These are phyloP conservation scores for Pelargonium nanum DNA, from an alignment of 345 rosid genomes.

Conservation along the genomic window DNA sequence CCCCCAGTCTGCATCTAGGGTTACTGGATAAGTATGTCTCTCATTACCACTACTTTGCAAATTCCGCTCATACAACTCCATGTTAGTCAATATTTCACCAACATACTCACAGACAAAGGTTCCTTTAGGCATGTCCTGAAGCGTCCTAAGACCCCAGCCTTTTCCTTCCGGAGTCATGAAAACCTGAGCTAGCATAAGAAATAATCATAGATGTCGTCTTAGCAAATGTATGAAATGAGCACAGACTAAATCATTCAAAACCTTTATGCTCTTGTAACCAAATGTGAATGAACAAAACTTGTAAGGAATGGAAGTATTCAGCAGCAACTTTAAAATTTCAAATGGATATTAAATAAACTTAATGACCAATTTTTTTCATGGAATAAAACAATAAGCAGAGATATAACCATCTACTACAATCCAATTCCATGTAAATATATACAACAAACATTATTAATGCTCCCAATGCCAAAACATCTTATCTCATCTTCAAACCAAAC, in stretches of 20 bases:
- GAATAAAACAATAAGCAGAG: background rate
- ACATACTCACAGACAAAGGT: slow-evolving; percentile 78
- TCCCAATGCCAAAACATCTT: background rate
- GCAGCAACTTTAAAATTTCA: background rate
- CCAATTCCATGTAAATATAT: no score
- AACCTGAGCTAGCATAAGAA: slow-evolving; percentile 30
- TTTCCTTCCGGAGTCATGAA: slow-evolving; percentile 52
- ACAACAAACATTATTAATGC: background rate
- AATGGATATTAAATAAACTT: background rate
- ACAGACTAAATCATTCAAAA: background rate
- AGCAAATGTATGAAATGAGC: background rate
- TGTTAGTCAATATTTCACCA: slow-evolving; percentile 70
- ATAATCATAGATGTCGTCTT: background rate
- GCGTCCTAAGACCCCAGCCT: slow-evolving; percentile 86
- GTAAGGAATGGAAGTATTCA: background rate
- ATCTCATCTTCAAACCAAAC: no score
- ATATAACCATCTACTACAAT: background rate
- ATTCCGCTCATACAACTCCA: slow-evolving; percentile 48
- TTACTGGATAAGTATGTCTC: slow-evolving; percentile 43
- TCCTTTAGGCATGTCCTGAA: slow-evolving; percentile 59
- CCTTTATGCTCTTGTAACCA: background rate
- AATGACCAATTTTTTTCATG: background rate
- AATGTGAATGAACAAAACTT: background rate
- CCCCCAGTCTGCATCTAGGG: slow-evolving; percentile 85
- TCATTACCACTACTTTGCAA: slow-evolving; percentile 17